Percentiles rank a stretch among this genome's conserved stretches.
Conservation (phyloP, 139 green algal genomes). For the Monoraphidium neglectum region DNA sequence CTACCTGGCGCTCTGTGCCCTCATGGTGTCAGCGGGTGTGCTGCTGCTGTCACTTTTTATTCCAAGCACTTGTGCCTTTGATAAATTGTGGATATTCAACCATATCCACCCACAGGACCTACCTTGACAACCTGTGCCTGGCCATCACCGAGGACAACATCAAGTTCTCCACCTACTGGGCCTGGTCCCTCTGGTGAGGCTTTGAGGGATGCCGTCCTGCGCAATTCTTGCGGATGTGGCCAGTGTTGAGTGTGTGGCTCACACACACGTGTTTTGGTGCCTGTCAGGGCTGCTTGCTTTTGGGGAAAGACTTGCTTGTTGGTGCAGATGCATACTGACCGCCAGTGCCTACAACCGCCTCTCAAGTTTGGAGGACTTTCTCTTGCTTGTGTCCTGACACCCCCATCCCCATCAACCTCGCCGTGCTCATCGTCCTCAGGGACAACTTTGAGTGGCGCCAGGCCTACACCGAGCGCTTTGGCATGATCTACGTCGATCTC, state of each 20-base stretch:
- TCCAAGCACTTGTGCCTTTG: background rate
- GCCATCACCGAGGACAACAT: slow-evolving; percentile 19
- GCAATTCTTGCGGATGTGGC: no score
- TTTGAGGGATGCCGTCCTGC: no score
- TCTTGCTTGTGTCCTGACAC: no score
- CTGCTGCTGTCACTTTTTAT: background rate
- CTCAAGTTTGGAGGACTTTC: no score
- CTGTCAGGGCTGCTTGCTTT: no score
- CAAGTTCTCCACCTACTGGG: slow-evolving; percentile 29
- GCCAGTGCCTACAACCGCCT: no score
- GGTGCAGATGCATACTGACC: no score
- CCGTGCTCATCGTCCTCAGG: no score
- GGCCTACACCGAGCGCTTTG: slow-evolving; percentile 10
- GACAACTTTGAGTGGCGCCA: slow-evolving; percentile 35
- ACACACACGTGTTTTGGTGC: no score
- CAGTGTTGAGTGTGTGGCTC: no score
- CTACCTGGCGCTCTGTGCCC: background rate
- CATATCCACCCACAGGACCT: slow-evolving; percentile 1
- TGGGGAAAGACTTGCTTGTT: no score
- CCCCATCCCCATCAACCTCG: no score
- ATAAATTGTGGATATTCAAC: background rate
- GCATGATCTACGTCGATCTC: slow-evolving; percentile 27
- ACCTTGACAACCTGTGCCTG: slow-evolving; percentile 31
- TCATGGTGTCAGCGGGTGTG: background rate
- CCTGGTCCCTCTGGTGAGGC: slow-evolving; percentile 20